Conservation (phyloP, 2,329 filamentous ascomycete species). For the Meredithiella fracta region DNA sequence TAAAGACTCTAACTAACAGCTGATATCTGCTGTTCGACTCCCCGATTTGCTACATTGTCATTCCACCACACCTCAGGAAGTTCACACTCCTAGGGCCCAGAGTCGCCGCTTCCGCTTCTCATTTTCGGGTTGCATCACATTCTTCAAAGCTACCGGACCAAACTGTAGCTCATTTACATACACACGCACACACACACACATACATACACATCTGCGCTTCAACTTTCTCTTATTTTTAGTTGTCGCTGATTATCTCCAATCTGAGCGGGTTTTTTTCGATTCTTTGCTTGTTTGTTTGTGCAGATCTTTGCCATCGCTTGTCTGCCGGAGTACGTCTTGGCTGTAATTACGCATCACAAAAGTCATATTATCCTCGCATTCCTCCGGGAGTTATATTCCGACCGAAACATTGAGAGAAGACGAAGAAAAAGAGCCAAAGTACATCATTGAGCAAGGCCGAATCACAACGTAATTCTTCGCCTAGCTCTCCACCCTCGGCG, state of each 20-base stretch:
- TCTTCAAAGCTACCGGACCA: background rate
- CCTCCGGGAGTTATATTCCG: background rate
- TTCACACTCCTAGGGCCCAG: conserved; percentile 11
- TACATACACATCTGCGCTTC: background rate
- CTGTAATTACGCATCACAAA: no score
- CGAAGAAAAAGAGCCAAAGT: no score
- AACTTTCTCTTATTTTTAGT: background rate
- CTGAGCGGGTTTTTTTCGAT: background rate
- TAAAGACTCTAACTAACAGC: background rate
- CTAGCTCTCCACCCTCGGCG: no score
- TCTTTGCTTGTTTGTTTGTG: background rate
- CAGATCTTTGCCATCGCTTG: background rate
- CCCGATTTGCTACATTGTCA: background rate
- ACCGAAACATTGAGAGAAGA: no score
- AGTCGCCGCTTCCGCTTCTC: conserved; percentile 17
- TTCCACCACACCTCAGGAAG: background rate
- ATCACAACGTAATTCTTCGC: no score
- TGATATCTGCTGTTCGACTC: background rate
- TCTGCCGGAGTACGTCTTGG: background rate
- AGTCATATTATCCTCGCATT: background rate
- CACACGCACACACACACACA: background rate
- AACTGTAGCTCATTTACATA: no score
- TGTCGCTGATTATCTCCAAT: background rate
- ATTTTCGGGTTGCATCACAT: conserved; percentile 10
- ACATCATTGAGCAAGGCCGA: no score